phyloP scores from a whole-genome alignment of 306 rosid species.

The Fragaria iinumae region DNA sequence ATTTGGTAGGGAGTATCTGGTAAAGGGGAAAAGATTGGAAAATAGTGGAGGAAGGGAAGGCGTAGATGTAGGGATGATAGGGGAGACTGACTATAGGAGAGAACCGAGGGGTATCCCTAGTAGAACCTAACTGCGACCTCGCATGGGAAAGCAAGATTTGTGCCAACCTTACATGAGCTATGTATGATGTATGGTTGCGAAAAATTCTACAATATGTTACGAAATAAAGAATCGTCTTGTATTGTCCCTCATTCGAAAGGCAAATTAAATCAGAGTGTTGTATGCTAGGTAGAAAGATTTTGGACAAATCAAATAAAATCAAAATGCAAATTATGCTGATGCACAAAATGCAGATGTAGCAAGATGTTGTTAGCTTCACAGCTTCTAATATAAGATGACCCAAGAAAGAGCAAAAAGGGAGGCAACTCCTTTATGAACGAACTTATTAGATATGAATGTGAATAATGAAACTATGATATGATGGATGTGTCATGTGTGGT shows the following conservation, averaged over 20 bases:
- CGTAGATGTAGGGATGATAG: constrained; percentile 36
- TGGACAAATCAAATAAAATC: too few species aligned
- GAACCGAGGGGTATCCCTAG: constrained; percentile 26
- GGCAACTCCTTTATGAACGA: background rate
- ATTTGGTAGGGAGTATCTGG: constrained; percentile 15
- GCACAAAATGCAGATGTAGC: too few species aligned
- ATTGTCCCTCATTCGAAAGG: too few species aligned
- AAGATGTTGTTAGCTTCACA: too few species aligned
- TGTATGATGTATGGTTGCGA: background rate
- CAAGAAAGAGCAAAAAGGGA: background rate
- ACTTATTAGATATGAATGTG: background rate
- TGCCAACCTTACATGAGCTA: background rate
- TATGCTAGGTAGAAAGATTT: too few species aligned
- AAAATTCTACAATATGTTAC: background rate
- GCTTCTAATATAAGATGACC: too few species aligned
- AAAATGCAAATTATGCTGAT: too few species aligned
- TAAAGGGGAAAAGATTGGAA: constrained; percentile 12
- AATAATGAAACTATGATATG: background rate
- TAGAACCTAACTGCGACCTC: constrained; percentile 8
- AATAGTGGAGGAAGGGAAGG: constrained; percentile 24
- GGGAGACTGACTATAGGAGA: background rate
- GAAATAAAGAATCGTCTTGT: too few species aligned
- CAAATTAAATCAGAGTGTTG: too few species aligned
- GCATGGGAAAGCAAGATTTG: constrained; percentile 18
- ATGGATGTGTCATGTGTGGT: constrained; percentile 18